Evolutionary conservation across 306 rosid genomes (phyloP).

Genomic region (Glycine tomentella): DNA sequence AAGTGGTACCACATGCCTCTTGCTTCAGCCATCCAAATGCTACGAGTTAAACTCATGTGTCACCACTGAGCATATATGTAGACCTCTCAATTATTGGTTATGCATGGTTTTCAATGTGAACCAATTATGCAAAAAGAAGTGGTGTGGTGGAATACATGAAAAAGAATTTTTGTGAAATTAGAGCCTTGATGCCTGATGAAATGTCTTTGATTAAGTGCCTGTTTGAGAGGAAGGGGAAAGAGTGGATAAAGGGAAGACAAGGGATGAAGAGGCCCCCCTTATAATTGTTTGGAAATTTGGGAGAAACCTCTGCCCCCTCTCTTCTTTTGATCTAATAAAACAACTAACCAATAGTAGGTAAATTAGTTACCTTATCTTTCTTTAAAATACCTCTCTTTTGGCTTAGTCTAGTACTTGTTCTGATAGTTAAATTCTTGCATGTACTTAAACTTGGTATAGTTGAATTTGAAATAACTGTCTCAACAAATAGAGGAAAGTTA

Average conservation of each 20-base stretch:
- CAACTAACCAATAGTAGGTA: conserved; percentile 4
- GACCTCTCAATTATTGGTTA: conserved; percentile 56
- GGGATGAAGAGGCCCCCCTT: conserved; percentile 34
- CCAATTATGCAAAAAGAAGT: conserved; percentile 26
- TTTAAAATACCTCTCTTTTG: conserved; percentile 3
- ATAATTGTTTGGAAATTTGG: conserved; percentile 36
- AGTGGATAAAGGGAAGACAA: conserved; percentile 36
- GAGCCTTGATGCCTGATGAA: conserved; percentile 30
- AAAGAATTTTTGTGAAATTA: conserved; percentile 19
- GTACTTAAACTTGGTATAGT: not conserved
- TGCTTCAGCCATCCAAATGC: conserved; percentile 55
- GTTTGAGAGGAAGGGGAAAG: conserved; percentile 52
- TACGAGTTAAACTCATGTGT: conserved; percentile 51
- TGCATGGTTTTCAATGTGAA: conserved; percentile 51
- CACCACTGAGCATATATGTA: conserved; percentile 38
- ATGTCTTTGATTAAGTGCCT: conserved; percentile 42
- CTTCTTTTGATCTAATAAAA: not conserved
- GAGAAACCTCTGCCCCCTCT: not conserved
- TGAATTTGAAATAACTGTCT: conserved; percentile 37
- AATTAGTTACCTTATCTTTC: conserved; percentile 29
- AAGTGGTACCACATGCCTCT: conserved; percentile 56
- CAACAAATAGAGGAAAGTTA: conserved; percentile 42
- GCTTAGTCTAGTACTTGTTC: conserved; percentile 38
- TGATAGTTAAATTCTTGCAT: conserved; percentile 19
- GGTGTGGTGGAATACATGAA: conserved; percentile 3